Evolutionary conservation across 352 stramenopile genomes (phyloP), one percentile per base, ranked within the genome.

Genomic region (Nothophytophthora sp.): DNA sequence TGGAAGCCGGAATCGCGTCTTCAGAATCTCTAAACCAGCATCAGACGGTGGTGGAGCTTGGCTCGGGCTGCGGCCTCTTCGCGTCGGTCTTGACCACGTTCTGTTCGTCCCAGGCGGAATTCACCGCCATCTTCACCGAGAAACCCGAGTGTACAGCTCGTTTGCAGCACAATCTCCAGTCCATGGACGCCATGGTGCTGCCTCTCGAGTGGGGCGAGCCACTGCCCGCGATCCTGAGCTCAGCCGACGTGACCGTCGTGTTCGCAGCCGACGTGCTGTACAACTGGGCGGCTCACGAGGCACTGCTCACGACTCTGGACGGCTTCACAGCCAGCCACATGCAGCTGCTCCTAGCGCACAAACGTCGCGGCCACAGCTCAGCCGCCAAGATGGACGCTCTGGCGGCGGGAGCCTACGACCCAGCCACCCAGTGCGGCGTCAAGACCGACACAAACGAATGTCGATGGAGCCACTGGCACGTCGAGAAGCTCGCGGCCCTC

Each of bases 201-300:
- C 34, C 66, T 9, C 48, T 84, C 2, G 22, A 70, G 2, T 87
- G 76, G 76, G 76, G 76, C 6, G 6, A 20, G 9, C 13, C 43
- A 1, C 13, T 67, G 22, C 60, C 55, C 16, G 37, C 13, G 5
- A 1, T 11, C 9, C 16, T 50, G 11, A 25, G 25, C 22, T 4
- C 28, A 16, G 34, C 41, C 15, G 6, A 16, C 12, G 19, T 77
- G 4, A 41, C 61, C 24, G 23, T 76, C 1, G 43, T 87, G 9
- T 69, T 88, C 20, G 76, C 73, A 12, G 56, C 69, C 2, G 76
- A 90, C 29, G 79, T 90, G 40, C 37, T 90, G 27, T 90, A 90
- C 55, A 65, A 76, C 48, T 90, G 76, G 79, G 56, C 54, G 8
- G 51, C 63, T 1, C 79, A 90, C 39, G 62, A 79, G 27, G 32